Percentiles rank a stretch among this genome's conserved stretches.
phyloP scores from a whole-genome alignment of 2,329 filamentous ascomycete species.

The Delphinella strobiligena region DNA sequence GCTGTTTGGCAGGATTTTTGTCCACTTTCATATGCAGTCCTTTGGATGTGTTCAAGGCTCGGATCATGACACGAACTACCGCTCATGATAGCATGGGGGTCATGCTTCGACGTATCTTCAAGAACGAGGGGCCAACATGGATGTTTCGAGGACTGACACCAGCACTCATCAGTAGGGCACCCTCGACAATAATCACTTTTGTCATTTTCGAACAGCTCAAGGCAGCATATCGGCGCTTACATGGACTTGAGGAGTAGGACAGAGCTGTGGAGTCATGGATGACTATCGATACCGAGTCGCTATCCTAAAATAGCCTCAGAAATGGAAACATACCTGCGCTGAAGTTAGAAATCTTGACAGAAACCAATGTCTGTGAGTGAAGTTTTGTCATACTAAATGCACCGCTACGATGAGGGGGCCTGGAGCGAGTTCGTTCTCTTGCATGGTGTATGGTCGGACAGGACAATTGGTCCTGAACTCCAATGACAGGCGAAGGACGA shows the following conservation, averaged over 20 bases:
- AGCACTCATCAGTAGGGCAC: conserved; percentile 15
- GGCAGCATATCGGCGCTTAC: conserved; percentile 7
- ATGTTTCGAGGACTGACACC: conserved; percentile 15
- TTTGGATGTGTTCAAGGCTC: conserved; percentile 15
- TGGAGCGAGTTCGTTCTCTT: too few species aligned
- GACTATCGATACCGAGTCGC: too few species aligned
- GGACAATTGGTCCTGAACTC: too few species aligned
- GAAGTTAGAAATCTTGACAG: too few species aligned
- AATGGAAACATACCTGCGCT: too few species aligned
- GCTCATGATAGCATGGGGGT: conserved; percentile 10
- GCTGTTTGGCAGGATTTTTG: conserved; percentile 14
- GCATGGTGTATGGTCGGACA: too few species aligned
- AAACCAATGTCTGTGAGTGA: too few species aligned
- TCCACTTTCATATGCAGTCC: conserved; percentile 16
- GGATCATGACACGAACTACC: conserved; percentile 12
- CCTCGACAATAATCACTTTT: conserved; percentile 13
- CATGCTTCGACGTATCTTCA: conserved; percentile 11
- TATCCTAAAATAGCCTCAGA: too few species aligned
- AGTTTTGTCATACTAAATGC: too few species aligned
- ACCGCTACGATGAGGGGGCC: too few species aligned
- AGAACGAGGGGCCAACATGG: conserved; percentile 12
- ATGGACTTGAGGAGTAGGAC: conserved; percentile 10
- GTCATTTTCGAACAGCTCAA: conserved; percentile 12
- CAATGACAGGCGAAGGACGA: too few species aligned
- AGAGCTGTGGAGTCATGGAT: too few species aligned